Evolutionary conservation across 192 early-diverging fungal species (phyloP), one percentile per base, ranked within the genome.

Genomic region (Coemansia sp.): DNA sequence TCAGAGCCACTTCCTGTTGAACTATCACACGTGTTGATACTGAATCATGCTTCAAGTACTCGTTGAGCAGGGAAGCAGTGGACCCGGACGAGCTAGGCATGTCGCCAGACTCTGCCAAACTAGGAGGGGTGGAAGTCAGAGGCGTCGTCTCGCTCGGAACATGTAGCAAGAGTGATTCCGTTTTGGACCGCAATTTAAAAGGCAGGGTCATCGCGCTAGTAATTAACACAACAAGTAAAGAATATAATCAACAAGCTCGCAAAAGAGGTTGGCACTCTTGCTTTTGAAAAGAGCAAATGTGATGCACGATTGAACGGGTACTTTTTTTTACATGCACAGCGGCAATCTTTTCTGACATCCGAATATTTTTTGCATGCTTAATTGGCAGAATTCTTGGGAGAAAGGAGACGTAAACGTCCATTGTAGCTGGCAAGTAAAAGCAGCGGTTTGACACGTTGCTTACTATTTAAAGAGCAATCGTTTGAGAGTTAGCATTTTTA

Each of bases 1-100:
- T 61, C 41, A 48, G 43, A 11, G 6, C 36, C 12, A 28, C 52
- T 34, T 75, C 72, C 21, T 75, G 66, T 28, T 33, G 42, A 6
- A 52, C 41, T 35, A 75, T 65, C 1, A 23, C 50, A 10, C 21
- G 34, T 18, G 59, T 61, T 11, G 41, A 31, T 11, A 50, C 39
- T n/a, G 70, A 55, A 59, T 78, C 76, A 20, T 62, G 60, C 16
- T 68, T 64, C 16, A 41, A 1, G 41, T 66, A 73, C 57, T 61
- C 76, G 65, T 39, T 67, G 61, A 9, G 70, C 47, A 73, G 61
- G 6, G 68, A 59, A 14, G 42, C 1, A 9, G 57, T 38, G 20
- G 68, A 53, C 9, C 52, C 61, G 18, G 45, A 62, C 4, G 48
- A 18, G 33, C 42, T 47, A 52, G 14, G 12, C 2, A 25, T 14